Evolutionary conservation across 139 green algal genomes (phyloP).

Genomic region (Chlorella ohadii): DNA sequence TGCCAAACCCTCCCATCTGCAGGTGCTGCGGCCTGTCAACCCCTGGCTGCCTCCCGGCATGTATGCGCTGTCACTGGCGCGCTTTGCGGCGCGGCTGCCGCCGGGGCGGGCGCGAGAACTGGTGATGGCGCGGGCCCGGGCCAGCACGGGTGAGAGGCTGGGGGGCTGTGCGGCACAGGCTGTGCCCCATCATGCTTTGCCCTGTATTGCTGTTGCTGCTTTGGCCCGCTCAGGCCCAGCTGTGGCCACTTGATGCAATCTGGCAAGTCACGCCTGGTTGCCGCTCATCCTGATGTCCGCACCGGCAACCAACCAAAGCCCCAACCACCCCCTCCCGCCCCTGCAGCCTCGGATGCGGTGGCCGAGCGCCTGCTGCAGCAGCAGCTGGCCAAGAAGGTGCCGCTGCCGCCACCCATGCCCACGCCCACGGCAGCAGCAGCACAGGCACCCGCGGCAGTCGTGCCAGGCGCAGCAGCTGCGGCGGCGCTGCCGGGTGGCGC

Average conservation of each 20-base stretch:
- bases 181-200: too few relatives aligned
- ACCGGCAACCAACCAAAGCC: too few relatives aligned
- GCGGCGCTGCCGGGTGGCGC: neutral
- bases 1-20: neutral
- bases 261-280: too few relatives aligned
- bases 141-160: slow-evolving; percentile 10
- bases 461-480: too few relatives aligned
- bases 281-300: too few relatives aligned
- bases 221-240: too few relatives aligned
- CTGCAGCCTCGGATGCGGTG: slow-evolving; percentile 4
- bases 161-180: too few relatives aligned
- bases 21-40: slow-evolving; percentile 24
- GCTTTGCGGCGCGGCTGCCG: slow-evolving; percentile 38
- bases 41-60: slow-evolving; percentile 10
- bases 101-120: slow-evolving; percentile 17
- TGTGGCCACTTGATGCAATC: too few relatives aligned
- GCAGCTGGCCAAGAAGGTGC: slow-evolving; percentile 28
- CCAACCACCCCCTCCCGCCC: too few relatives aligned
- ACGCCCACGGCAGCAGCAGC: neutral
- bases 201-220: too few relatives aligned
- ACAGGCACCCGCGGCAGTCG: neutral
- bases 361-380: slow-evolving; percentile 16
- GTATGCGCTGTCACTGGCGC: slow-evolving; percentile 27
- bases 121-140: slow-evolving; percentile 15
- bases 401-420: neutral